Evolutionary conservation across 768 basidiomycete genomes (phyloP).

Genomic region (Tylopilus rubrobrunneus): DNA sequence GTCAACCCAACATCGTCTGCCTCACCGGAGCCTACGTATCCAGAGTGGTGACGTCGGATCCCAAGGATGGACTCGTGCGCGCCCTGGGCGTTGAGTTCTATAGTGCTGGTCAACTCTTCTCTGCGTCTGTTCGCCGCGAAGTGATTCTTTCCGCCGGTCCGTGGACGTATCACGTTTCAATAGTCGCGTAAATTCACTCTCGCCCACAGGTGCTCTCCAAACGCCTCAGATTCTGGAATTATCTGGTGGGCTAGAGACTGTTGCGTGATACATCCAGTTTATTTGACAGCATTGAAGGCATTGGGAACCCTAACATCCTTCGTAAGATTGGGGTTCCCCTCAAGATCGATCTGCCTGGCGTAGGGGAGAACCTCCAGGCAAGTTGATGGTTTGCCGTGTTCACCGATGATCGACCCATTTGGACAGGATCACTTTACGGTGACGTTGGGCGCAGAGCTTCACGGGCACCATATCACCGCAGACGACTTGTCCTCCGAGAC

Average conservation of each 20-base stretch:
- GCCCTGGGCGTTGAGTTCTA: constrained; percentile 23
- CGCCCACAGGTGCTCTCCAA: constrained; percentile 22
- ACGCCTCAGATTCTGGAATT: constrained; percentile 36
- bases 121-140: constrained; percentile 12
- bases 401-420: no score
- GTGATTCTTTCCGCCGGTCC: constrained; percentile 19
- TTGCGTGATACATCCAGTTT: no score
- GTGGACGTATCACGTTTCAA: background rate
- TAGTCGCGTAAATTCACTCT: background rate
- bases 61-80: background rate
- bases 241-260: constrained; percentile 14
- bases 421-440: constrained; percentile 12
- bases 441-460: constrained; percentile 5
- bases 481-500: constrained; percentile 13
- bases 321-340: constrained; percentile 19
- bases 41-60: constrained; percentile 15
- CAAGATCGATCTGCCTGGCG: constrained; percentile 33
- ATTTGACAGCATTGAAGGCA: constrained; percentile 2
- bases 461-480: constrained; percentile 3
- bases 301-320: constrained; percentile 11
- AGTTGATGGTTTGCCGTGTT: no score
- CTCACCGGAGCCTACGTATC: constrained; percentile 21
- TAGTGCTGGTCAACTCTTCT: constrained; percentile 8
- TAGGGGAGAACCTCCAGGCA: constrained; percentile 13
- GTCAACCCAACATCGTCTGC: constrained; percentile 20